phyloP scores from a whole-genome alignment of 257 asterid species.

The Ilex asprella region DNA sequence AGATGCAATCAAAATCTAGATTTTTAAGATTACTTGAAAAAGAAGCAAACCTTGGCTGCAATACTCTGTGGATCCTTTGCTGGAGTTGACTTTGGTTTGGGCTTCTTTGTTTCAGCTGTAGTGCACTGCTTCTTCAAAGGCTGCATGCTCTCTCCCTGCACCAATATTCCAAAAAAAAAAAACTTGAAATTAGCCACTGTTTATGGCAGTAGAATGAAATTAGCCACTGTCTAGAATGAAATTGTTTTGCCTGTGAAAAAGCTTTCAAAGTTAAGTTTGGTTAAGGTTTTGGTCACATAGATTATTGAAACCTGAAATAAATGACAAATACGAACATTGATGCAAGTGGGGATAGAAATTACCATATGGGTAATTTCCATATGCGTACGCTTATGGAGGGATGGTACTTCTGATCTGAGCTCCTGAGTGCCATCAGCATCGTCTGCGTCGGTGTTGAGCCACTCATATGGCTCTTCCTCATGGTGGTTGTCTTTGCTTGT shows the following conservation, averaged over 20 bases:
- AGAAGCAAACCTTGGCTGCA: constrained; percentile 72
- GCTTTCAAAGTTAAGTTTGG: too few relatives aligned
- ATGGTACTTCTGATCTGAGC: constrained; percentile 20
- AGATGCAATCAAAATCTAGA: constrained; percentile 1
- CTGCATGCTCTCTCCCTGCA: constrained; percentile 53
- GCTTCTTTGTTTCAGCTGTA: constrained; percentile 33
- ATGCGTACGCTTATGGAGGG: constrained; percentile 47
- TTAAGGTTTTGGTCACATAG: too few relatives aligned
- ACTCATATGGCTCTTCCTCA: constrained; percentile 27
- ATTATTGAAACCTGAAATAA: background rate
- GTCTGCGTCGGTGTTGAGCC: constrained; percentile 38
- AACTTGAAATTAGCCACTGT: too few relatives aligned
- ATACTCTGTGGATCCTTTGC: constrained; percentile 80
- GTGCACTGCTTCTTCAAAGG: constrained; percentile 61
- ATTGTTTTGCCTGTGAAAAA: too few relatives aligned
- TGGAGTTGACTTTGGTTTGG: constrained; percentile 31
- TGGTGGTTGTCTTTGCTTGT: background rate
- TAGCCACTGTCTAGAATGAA: too few relatives aligned
- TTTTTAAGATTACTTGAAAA: background rate
- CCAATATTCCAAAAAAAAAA: background rate
- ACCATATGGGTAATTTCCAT: constrained; percentile 53
- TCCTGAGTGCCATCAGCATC: constrained; percentile 24
- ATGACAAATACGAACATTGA: background rate
- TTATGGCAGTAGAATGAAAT: too few relatives aligned
- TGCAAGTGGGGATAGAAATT: background rate